Base-by-base conservation (phyloP, 371 early-diverging fungal species). In the Basidiobolus meristosporus region DNA sequence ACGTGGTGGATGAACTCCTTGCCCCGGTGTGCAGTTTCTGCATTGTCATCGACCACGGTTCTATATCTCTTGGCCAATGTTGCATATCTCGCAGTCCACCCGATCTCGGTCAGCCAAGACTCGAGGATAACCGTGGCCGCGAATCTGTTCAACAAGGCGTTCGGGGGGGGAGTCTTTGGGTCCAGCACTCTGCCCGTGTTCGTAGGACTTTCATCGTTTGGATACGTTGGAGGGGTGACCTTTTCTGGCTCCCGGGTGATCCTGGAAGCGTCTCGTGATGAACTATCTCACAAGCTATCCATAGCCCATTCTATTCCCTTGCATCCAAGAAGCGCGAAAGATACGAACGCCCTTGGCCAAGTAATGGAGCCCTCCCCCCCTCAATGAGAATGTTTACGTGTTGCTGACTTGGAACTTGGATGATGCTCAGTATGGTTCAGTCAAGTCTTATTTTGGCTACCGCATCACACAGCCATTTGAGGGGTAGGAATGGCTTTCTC, bases 11-110 rank as follows among this genome's bases (percentile, higher is more conserved):
- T 26, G 60, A 60, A 34, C 38, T 60, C 21, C 47, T 23, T 60
- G 42, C 40, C 43, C 28, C 44, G 49, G 10, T 45, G 57, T 14
- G 43, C 52, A 1, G 26, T 52, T 15, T 41, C 47, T 17, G 51
- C 43, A 9, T 38, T 60, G 3, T 36, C 48, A 9, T 26, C 51
- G 12, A 38, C 47, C 14, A 48, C 52, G 7, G 35, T 38, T 2
- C 41, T 56, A 2, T 60, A 54, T 40, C 34, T 57, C 26, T 30
- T 60, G 7, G 57, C 50, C 18, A 62, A 57, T 9, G 26, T 57
- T 34, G 54, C 58, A 2, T 60, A 60, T 39, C 52, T 57, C 31
- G 43, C 52, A 17, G 60, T 53, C 2, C 50, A 57, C 9, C 53
- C 60, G 5, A 39, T 43, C 32, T 48, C 47, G 1, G 44, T 52